Evolutionary conservation across 163 green algal species (phyloP).

Genomic region (Scenedesmus sp.): DNA sequence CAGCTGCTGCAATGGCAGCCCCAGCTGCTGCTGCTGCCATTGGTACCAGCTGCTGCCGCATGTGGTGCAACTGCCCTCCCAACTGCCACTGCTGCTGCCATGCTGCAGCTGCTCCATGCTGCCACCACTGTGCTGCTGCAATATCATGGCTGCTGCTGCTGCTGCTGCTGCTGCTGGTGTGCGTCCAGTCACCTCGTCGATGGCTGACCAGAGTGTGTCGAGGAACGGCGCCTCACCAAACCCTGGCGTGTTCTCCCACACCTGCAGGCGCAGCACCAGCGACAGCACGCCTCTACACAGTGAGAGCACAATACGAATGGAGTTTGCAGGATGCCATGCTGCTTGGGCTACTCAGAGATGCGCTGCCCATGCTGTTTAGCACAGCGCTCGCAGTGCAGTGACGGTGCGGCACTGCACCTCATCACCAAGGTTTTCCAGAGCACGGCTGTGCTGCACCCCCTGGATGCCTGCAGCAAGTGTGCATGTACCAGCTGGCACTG

Average conservation of each 20-base stretch:
- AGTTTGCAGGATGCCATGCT: neutral
- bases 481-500: slow-evolving; percentile 90
- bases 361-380: neutral
- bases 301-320: neutral
- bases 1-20: neutral
- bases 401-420: too few relatives aligned
- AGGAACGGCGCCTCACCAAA: slow-evolving; percentile 88
- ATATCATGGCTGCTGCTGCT: neutral
- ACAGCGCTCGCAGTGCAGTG: too few relatives aligned
- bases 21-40: neutral
- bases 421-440: too few relatives aligned
- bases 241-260: slow-evolving; percentile 89
- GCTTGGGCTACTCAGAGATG: neutral
- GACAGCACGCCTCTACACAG: neutral
- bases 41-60: neutral
- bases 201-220: slow-evolving; percentile 91
- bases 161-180: neutral
- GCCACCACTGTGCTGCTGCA: neutral
- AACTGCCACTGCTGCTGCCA: neutral
- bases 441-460: slow-evolving; percentile 67
- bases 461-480: slow-evolving; percentile 91
- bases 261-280: slow-evolving; percentile 58
- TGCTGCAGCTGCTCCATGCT: neutral
- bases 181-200: slow-evolving; percentile 88
- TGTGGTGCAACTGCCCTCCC: neutral